Base-by-base conservation (phyloP, 352 stramenopile genomes). In the Pythium utonaiense region DNA sequence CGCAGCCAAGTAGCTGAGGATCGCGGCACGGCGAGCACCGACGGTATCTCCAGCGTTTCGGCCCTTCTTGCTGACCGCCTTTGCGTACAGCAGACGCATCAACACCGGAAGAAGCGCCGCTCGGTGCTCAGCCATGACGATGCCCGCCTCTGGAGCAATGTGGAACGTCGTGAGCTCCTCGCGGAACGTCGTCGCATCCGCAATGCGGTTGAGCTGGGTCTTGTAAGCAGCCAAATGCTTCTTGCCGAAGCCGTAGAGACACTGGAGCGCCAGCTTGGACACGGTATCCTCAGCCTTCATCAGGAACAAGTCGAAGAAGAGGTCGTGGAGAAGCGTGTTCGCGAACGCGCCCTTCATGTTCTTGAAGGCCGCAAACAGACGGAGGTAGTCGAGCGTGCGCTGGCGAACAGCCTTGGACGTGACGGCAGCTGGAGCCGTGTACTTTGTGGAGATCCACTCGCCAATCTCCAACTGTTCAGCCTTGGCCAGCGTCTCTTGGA, bases 141-240 rank as follows among this genome's bases (percentile, higher is more conserved):
- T 40, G 16, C 83, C 77, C 1, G 82, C 74, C n/a, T 78, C 77
- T 2, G 83, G 67, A 24, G 77, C 78, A 59, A 97, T 80, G 54
- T 89, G 89, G 65, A 97, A 96, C 16, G 74, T 94, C 13, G 93
- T 90, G 19, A 98, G 72, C 67, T 96, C 87, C 60, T 98, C 89
- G 19, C 91, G 83, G 69, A 98, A 96, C 38, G 77, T 90, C 6
- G 71, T 54, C 8, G 88, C 78, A 51, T 97, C 81, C 0, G 77
- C 78, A 30, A 98, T 79, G 33, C 85, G 82, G 40, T 92, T 81
- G 16, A 96, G 69, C 63, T 92, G 82, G 8, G 75, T 75, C 70
- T 93, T 96, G 78, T 97, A 97, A 0, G 89, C 76, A 14, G 84
- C 57, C 13, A 97, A 50, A 55, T 89, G 84, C 54, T 91, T 88